Percentiles rank a stretch among this genome's conserved stretches.
These are phyloP conservation scores for Canavalia gladiata DNA, from an alignment of 306 rosid species.

Conservation along the genomic window DNA sequence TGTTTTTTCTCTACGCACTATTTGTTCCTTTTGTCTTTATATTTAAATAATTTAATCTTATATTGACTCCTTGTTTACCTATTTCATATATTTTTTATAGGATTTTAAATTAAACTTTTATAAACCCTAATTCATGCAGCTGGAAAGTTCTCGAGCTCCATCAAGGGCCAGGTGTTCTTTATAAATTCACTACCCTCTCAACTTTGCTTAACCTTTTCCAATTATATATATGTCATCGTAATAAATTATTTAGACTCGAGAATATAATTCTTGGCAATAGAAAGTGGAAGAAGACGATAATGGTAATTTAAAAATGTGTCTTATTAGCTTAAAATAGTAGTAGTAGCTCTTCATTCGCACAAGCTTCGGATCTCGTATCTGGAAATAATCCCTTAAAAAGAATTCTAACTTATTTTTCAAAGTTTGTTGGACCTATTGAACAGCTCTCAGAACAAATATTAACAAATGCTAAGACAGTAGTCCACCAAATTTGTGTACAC, in stretches of 20 bases:
- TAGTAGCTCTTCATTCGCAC: constrained; percentile 39
- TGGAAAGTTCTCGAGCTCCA: constrained; percentile 53
- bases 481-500: constrained; percentile 52
- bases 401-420: constrained; percentile 54
- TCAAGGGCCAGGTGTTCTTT: constrained; percentile 49
- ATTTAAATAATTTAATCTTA: background rate
- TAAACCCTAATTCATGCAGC: constrained; percentile 32
- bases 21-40: constrained; percentile 26
- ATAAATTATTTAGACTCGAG: constrained; percentile 22
- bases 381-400: constrained; percentile 40
- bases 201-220: background rate
- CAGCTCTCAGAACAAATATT: constrained; percentile 59
- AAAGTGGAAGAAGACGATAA: background rate
- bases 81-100: constrained; percentile 30
- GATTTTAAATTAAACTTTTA: background rate
- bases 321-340: constrained; percentile 45
- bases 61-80: background rate
- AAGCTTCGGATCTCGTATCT: constrained; percentile 69
- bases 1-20: background rate
- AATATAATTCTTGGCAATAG: constrained; percentile 38
- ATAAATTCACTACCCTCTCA: constrained; percentile 21
- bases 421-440: constrained; percentile 65
- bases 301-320: background rate
- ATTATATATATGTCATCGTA: background rate
- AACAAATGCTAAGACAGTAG: constrained; percentile 46